phyloP scores from a whole-genome alignment of 345 rosid genomes.

The Salix udensis region DNA sequence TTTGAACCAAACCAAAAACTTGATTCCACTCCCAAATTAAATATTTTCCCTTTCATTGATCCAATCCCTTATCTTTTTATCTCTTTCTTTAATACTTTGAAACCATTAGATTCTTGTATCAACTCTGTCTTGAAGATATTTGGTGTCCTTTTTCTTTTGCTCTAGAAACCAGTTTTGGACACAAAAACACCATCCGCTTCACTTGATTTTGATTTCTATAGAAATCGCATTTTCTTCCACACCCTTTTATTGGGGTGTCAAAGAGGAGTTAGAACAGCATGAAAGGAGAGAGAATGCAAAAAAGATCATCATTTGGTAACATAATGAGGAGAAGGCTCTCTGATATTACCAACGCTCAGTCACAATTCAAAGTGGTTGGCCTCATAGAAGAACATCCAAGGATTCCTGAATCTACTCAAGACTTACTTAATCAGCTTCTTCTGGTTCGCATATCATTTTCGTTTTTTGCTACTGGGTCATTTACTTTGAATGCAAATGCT shows the following conservation, averaged over 20 bases:
- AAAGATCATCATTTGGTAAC: constrained; percentile 44
- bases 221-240: neutral
- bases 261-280: neutral
- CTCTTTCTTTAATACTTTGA: neutral
- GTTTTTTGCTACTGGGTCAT: neutral
- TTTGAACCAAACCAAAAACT: constrained; percentile 5
- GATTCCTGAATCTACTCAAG: constrained; percentile 17
- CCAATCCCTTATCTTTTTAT: neutral
- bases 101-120: neutral
- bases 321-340: constrained; percentile 50
- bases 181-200: neutral
- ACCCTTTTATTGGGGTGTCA: neutral
- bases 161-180: neutral
- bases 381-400: constrained; percentile 25
- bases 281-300: constrained; percentile 24
- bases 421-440: constrained; percentile 43
- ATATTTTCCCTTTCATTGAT: neutral
- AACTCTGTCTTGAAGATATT: neutral
- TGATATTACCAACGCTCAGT: constrained; percentile 59
- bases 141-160: neutral
- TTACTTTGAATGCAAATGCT: neutral
- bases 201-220: neutral
- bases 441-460: constrained; percentile 24
- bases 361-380: constrained; percentile 23
- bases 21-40: neutral